Evolutionary conservation across 2,329 filamentous ascomycete species (phyloP), one percentile per base, ranked within the genome.

Genomic region (Didymella keratinophila): DNA sequence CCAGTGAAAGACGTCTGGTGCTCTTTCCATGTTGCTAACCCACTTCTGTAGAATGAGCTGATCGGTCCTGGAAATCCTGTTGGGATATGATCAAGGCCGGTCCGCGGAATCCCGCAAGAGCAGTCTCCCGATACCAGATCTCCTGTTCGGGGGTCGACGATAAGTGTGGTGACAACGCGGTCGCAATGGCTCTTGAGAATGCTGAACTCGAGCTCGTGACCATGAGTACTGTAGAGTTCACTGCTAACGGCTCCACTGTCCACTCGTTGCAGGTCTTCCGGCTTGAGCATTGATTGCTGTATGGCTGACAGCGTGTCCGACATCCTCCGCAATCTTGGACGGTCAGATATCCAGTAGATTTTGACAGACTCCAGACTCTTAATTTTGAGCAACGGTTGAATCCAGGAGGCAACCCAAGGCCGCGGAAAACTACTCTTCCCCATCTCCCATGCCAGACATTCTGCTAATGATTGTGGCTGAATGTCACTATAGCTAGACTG

Each of bases 331-430:
- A 65, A n/a, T 14, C 60, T 44, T 10, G 60, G 54, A 16, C 60
- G 58, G 36, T 67, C 59, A 21, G 62, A 61, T 18, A 58, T 52
- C 66, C 66, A 70, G 21, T 61, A 56, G 28, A 70, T 39, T 18
- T 51, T 50, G n/a, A 68, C 37, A 7, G 30, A 54, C 37, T 67
- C 59, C 11, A 69, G 61, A 9, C 37, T 53, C n/a, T 54, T 21
- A 4, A 68, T 42, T 14, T 61, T 56, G 18, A 69, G 52, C 18
- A 68, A 44, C 2, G 67, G 65, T 23, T 69, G 25, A 10, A 70
- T 44, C 66, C 67, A 70, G 16, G 58, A 55, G 37, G 63, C 55
- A 10, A 56, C 32, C 52, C 56, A 63, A 5, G 64, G 61, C 8
- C 55, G 51, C 43, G 36, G 23, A 16, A 27, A 18, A 28, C 18